Percentiles rank a stretch among this genome's conserved stretches.
These are phyloP conservation scores for Didymella segeticola DNA, from an alignment of 2,329 filamentous ascomycete genomes.

Conservation along the genomic window DNA sequence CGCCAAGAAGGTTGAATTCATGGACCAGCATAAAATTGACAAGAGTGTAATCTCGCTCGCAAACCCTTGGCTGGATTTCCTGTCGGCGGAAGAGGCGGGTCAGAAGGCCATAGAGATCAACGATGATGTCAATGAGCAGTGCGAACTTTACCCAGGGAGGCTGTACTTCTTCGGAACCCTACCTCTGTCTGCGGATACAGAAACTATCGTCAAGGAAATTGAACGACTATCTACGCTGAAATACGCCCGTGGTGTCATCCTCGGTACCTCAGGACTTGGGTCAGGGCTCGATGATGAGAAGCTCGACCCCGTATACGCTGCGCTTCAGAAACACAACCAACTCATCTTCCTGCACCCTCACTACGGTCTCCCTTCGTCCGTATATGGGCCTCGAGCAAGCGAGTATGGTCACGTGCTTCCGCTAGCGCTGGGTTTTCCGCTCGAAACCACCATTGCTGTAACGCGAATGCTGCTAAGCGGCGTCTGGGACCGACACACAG, in stretches of 20 bases:
- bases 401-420: constrained; percentile 87
- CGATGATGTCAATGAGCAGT: constrained; percentile 76
- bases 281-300: constrained; percentile 78
- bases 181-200: constrained; percentile 71
- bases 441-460: constrained; percentile 92
- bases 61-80: constrained; percentile 93
- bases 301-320: constrained; percentile 74
- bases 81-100: constrained; percentile 67
- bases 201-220: constrained; percentile 71
- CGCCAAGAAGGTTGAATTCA: constrained; percentile 81
- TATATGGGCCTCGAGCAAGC: constrained; percentile 77
- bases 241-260: constrained; percentile 82
- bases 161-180: constrained; percentile 85
- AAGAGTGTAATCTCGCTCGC: constrained; percentile 86
- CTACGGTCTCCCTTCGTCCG: constrained; percentile 81
- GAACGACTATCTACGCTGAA: constrained; percentile 65
- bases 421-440: constrained; percentile 83
- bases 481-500: constrained; percentile 78
- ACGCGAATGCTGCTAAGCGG: constrained; percentile 86
- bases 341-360: constrained; percentile 89
- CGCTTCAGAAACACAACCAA: constrained; percentile 68
- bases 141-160: constrained; percentile 67
- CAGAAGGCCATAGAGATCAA: constrained; percentile 74
- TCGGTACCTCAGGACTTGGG: constrained; percentile 84
- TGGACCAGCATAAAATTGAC: constrained; percentile 82